Conservation (phyloP, 495 filamentous ascomycete species). For the Margaritispora aquatica region DNA sequence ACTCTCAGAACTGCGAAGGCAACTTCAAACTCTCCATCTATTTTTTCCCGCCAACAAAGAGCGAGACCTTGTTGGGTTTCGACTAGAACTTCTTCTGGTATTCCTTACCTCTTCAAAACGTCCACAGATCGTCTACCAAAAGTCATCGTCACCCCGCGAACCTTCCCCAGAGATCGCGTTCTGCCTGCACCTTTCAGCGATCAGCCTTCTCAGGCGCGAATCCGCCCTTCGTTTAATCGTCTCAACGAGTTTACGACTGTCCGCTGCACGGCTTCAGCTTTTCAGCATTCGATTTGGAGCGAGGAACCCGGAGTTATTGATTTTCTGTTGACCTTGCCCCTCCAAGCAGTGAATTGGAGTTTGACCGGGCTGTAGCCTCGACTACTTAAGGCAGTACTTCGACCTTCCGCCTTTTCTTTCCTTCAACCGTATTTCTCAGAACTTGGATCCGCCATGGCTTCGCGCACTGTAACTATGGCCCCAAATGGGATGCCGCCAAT, state of each 20-base stretch:
- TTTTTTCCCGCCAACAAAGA: not conserved
- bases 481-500: conserved; percentile 33
- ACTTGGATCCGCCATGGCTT: too few species aligned
- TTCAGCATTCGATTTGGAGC: not conserved
- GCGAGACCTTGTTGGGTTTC: not conserved
- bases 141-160: not conserved
- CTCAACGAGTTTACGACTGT: not conserved
- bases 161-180: conserved; percentile 6
- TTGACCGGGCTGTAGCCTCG: not conserved
- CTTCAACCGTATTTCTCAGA: not conserved
- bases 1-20: not conserved
- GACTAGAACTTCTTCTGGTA: not conserved
- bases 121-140: not conserved
- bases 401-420: not conserved
- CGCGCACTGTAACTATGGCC: conserved; percentile 7
- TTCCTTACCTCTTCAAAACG: not conserved
- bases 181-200: not conserved
- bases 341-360: not conserved
- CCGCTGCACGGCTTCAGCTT: not conserved
- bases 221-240: not conserved
- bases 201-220: not conserved
- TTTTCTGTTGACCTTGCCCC: not conserved
- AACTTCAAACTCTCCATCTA: not conserved
- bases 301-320: not conserved
- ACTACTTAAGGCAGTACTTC: not conserved